Base-by-base conservation (phyloP, 1,139 yeast genomes). In the Nakaseomyces glabratus region DNA sequence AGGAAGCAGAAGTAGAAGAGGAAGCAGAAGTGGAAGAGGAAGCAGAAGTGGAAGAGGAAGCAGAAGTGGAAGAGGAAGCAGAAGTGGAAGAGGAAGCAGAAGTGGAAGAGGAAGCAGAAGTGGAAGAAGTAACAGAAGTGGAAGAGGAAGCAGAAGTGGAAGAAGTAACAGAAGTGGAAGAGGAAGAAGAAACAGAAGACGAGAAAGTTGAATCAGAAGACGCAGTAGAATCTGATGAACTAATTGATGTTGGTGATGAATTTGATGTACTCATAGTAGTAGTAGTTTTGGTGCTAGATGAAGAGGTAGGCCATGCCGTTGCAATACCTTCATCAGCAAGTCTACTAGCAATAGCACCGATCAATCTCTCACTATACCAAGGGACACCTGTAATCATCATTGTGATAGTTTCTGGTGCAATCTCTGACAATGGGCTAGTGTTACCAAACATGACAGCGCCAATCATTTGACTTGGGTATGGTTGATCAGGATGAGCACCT, bases 351-450 rank as follows among this genome's bases (percentile, higher is more conserved):
- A 39, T 21, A 14, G 36, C 34, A 17, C 38, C 38, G 14, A 18
- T 14, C 3, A 39, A 18, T 39, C 42, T 39, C 14, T 28, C 23
- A 13, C 37, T 33, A 20, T 39, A 39, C 42, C 42, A 39, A 28
- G 42, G 40, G 14, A 39, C 42, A 39, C 42, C 42, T 12, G 42
- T 39, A 10, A 39, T 4, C 42, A 39, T 39, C 24, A 31, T 23
- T 17, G 34, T 23, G 15, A 39, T 33, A 20, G 28, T 17, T 19
- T 24, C 34, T 13, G 29, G 29, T 12, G 34, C 22, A 24, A 32
- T 32, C n/a, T 21, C 24, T 9, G 12, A 19, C 24, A 32, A 24
- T n/a, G 10, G 7, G 10, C 29, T 26, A 6, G 34, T 28, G 15
- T 21, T 25, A 15, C 28, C 20, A 13, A 24, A 20, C 24, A 32